phyloP scores from a whole-genome alignment of 176 grass and related monocot species.

The Leersia perrieri region DNA sequence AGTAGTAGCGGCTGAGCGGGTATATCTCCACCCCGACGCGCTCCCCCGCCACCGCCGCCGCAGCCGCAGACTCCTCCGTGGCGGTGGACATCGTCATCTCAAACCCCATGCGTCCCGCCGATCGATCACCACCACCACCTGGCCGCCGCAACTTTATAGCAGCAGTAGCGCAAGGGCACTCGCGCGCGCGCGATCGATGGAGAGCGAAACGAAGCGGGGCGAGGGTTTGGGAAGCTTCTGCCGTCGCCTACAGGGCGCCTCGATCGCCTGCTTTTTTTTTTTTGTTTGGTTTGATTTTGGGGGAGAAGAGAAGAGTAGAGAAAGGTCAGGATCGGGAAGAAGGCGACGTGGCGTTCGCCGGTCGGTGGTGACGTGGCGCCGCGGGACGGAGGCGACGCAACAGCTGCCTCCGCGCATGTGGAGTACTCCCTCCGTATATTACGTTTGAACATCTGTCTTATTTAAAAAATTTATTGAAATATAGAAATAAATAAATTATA shows the following conservation, averaged over 20 bases:
- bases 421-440: no score
- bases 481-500: no score
- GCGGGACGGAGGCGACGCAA: background rate
- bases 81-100: slow-evolving; percentile 23
- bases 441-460: no score
- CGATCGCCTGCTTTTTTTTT: no score
- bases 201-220: background rate
- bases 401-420: no score
- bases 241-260: background rate
- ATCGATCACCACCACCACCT: background rate
- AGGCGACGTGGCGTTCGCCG: background rate
- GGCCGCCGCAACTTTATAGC: background rate
- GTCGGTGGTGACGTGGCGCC: slow-evolving; percentile 6
- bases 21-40: slow-evolving; percentile 33
- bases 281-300: background rate
- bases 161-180: background rate
- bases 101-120: slow-evolving; percentile 22
- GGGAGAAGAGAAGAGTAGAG: background rate
- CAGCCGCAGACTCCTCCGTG: background rate
- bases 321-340: background rate
- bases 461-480: no score
- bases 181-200: background rate
- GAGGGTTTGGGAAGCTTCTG: slow-evolving; percentile 23
- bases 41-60: background rate
- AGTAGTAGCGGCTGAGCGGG: slow-evolving; percentile 57